phyloP scores from a whole-genome alignment of 2,329 filamentous ascomycete genomes.

The Elsinoe necatrix region DNA sequence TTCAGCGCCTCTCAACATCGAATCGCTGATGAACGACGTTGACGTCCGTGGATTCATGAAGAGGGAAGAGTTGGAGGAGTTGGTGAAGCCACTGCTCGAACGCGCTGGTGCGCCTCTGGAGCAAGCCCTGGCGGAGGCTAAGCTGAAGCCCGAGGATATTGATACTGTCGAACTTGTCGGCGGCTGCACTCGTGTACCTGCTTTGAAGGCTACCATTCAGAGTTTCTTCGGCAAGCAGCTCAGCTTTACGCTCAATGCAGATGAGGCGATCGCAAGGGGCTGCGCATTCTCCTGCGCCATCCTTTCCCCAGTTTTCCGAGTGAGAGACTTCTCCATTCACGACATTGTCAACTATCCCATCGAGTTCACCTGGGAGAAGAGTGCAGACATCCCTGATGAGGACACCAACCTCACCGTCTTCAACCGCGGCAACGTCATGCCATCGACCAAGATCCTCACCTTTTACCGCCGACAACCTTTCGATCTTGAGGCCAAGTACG shows the following conservation, averaged over 20 bases:
- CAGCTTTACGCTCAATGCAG: conserved; percentile 95
- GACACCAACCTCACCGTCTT: conserved; percentile 96
- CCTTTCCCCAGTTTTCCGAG: conserved; percentile 93
- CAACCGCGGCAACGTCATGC: conserved; percentile 92
- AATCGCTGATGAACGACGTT: conserved; percentile 96
- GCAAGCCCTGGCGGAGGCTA: conserved; percentile 88
- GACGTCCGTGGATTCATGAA: conserved; percentile 86
- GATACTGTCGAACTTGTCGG: conserved; percentile 89
- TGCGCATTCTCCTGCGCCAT: conserved; percentile 98
- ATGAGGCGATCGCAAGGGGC: conserved; percentile 91
- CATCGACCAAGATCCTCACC: conserved; percentile 96
- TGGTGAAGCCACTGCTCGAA: conserved; percentile 75
- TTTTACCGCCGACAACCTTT: conserved; percentile 99
- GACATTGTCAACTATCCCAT: conserved; percentile 98
- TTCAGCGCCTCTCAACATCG: conserved; percentile 85
- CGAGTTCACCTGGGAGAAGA: conserved; percentile 98
- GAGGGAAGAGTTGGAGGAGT: conserved; percentile 84
- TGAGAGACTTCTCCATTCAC: conserved; percentile 95
- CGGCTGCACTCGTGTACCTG: conserved; percentile 85
- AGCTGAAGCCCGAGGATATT: conserved; percentile 84
- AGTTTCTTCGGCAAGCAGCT: conserved; percentile 86
- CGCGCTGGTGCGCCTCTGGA: conserved; percentile 68
- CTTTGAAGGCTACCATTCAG: conserved; percentile 83
- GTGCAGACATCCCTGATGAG: conserved; percentile 94
- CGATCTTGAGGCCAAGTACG: conserved; percentile 90